These are phyloP conservation scores for Raddia distichophylla DNA, from an alignment of 176 grass and related monocot species.

Conservation along the genomic window DNA sequence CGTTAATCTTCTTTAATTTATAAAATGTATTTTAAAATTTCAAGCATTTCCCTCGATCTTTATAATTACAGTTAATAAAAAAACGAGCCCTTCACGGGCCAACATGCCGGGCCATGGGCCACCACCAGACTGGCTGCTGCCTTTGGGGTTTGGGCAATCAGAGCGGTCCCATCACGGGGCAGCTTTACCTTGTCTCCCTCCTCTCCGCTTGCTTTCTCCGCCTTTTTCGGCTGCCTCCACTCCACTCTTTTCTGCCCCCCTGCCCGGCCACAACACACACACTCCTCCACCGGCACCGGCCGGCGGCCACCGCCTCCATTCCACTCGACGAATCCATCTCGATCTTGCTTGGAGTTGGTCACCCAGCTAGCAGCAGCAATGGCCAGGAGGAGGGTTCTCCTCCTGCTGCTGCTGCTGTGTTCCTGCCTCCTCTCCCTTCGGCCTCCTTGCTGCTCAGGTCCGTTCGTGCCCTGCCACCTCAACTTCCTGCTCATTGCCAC, in stretches of 20 bases:
- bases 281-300: not conserved
- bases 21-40: too few species aligned
- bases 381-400: not conserved
- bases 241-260: not conserved
- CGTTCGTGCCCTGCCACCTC: not conserved
- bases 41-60: too few species aligned
- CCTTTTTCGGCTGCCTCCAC: not conserved
- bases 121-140: too few species aligned
- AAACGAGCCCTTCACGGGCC: too few species aligned
- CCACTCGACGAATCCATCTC: not conserved
- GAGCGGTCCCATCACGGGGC: too few species aligned
- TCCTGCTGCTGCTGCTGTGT: not conserved
- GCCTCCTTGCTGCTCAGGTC: slow-evolving; percentile 11
- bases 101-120: too few species aligned
- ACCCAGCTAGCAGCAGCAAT: not conserved
- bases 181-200: not conserved
- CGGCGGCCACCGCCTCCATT: not conserved
- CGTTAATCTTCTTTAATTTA: too few species aligned
- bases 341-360: not conserved
- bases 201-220: too few species aligned
- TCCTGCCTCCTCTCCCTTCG: not conserved
- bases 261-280: not conserved
- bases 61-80: too few species aligned
- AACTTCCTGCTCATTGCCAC: not conserved
- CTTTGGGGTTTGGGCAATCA: too few species aligned